These are phyloP conservation scores for Cinchona pubescens DNA, from an alignment of 257 asterid genomes.

Conservation along the genomic window DNA sequence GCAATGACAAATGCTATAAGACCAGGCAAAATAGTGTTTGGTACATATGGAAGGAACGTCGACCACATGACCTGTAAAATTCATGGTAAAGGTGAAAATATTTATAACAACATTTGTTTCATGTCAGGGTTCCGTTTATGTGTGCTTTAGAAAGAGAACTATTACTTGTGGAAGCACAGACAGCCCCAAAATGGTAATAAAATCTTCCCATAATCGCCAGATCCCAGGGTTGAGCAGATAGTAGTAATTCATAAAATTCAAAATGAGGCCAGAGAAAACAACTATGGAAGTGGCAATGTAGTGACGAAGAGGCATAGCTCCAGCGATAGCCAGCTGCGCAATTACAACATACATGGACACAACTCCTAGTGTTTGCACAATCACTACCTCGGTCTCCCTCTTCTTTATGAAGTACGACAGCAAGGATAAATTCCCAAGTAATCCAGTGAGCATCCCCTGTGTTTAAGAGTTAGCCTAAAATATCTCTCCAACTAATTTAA, in stretches of 20 bases:
- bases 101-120: background rate
- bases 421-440: constrained; percentile 86
- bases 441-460: constrained; percentile 97
- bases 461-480: constrained; percentile 6
- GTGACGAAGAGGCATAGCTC: constrained; percentile 96
- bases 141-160: constrained; percentile 12
- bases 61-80: constrained; percentile 94
- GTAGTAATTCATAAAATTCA: constrained; percentile 70
- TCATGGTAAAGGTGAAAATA: constrained; percentile 9
- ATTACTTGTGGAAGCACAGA: constrained; percentile 86
- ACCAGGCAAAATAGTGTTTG: constrained; percentile 82
- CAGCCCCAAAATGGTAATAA: constrained; percentile 77
- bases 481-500: background rate
- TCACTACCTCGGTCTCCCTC: constrained; percentile 78
- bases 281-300: constrained; percentile 63
- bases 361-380: constrained; percentile 85
- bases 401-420: constrained; percentile 87
- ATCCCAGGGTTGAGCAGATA: constrained; percentile 55
- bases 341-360: constrained; percentile 73
- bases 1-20: constrained; percentile 52
- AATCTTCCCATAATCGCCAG: constrained; percentile 93
- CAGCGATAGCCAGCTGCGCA: constrained; percentile 85
- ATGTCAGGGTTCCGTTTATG: background rate
- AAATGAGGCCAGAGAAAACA: constrained; percentile 70
- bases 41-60: constrained; percentile 83